Evolutionary conservation across 2,329 filamentous ascomycete species (phyloP).

Genomic region (Sodiomyces alkalinus): DNA sequence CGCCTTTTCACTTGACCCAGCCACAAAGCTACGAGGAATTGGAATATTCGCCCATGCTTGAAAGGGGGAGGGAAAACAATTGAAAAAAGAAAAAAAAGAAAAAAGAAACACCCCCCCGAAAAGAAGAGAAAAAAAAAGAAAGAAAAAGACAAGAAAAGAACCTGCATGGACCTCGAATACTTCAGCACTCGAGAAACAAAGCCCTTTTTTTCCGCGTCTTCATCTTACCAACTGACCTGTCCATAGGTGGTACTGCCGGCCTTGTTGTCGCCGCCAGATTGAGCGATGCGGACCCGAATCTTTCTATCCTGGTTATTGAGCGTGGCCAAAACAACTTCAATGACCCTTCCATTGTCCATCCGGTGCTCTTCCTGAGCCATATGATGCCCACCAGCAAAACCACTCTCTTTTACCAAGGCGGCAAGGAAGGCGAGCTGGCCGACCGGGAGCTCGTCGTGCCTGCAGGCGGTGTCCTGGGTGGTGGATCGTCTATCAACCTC

Average conservation of each 20-base stretch:
- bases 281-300: conserved; percentile 28
- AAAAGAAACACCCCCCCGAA: no score
- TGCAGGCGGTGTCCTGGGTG: conserved; percentile 13
- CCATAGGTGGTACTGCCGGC: conserved; percentile 29
- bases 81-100: no score
- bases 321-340: conserved; percentile 35
- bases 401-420: conserved; percentile 9
- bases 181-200: no score
- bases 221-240: neutral
- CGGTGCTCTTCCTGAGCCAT: conserved; percentile 19
- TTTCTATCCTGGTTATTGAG: conserved; percentile 37
- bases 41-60: no score
- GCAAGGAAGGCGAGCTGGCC: conserved; percentile 9
- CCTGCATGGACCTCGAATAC: neutral
- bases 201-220: neutral
- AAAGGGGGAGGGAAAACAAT: no score
- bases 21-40: no score
- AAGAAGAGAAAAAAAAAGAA: no score
- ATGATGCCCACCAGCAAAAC: conserved; percentile 4
- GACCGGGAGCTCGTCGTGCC: conserved; percentile 10
- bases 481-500: conserved; percentile 17
- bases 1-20: no score
- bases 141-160: no score
- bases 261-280: conserved; percentile 33
- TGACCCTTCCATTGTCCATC: conserved; percentile 29